Evolutionary conservation across 2,329 filamentous ascomycete species (phyloP).

Genomic region (Bipolaris bicolor): DNA sequence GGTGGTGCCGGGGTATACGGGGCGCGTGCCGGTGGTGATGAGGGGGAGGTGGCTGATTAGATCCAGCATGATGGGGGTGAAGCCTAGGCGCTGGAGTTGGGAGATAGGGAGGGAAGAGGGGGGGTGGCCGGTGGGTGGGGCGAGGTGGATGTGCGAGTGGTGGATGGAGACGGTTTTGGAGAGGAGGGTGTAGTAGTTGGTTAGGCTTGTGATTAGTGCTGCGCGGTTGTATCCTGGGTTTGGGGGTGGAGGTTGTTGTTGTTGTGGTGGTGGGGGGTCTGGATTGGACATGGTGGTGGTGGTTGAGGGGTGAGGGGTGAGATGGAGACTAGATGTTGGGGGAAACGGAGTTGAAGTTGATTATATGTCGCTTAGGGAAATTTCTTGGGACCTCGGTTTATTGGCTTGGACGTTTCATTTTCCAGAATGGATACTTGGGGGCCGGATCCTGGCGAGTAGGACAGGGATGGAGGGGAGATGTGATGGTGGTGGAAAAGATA

Average conservation of each 20-base stretch:
- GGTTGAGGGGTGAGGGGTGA: not conserved
- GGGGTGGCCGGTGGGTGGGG: not conserved
- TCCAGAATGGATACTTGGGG: too few species aligned
- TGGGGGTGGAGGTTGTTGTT: not conserved
- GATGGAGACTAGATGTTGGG: too few species aligned
- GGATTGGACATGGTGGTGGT: not conserved
- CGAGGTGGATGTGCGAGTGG: not conserved
- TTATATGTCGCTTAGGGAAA: too few species aligned
- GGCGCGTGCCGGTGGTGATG: not conserved
- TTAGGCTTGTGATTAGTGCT: not conserved
- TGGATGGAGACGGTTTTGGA: conserved; percentile 4
- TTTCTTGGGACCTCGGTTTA: too few species aligned
- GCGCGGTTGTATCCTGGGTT: not conserved
- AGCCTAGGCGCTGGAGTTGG: not conserved
- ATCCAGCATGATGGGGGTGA: not conserved
- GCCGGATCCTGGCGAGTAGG: too few species aligned
- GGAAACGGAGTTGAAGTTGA: too few species aligned
- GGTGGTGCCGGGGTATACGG: not conserved
- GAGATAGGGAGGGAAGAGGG: not conserved
- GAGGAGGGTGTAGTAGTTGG: not conserved
- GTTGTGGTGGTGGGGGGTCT: not conserved
- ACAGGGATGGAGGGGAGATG: too few species aligned
- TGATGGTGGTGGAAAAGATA: too few species aligned
- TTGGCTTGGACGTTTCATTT: too few species aligned
- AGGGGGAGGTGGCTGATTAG: not conserved